These are phyloP conservation scores for Uncinocarpus reesii DNA, from an alignment of 2,329 filamentous ascomycete genomes.

Conservation along the genomic window DNA sequence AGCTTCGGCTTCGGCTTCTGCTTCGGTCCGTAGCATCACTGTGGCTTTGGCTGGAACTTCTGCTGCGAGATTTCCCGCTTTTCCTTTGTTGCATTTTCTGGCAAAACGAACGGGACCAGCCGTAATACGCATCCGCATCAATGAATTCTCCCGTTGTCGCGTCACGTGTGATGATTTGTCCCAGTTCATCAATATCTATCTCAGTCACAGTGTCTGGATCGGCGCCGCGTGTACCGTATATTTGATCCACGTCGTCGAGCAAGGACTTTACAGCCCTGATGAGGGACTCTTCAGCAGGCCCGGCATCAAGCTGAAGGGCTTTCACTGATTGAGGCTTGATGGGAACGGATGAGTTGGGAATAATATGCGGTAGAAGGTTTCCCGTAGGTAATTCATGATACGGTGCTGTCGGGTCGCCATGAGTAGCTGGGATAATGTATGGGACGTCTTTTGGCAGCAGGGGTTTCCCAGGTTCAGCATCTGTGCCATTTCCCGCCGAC, in stretches of 20 bases:
- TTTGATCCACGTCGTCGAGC: constrained; percentile 56
- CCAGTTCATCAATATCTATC: constrained; percentile 63
- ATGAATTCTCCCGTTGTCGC: constrained; percentile 56
- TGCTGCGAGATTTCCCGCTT: constrained; percentile 22
- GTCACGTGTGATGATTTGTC: constrained; percentile 56
- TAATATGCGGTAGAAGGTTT: constrained; percentile 68
- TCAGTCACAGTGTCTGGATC: constrained; percentile 41
- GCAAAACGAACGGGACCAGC: constrained; percentile 74
- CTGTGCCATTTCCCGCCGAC: constrained; percentile 22
- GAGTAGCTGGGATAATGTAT: constrained; percentile 62
- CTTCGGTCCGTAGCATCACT: constrained; percentile 39
- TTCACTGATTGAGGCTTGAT: constrained; percentile 62
- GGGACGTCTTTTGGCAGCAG: constrained; percentile 40
- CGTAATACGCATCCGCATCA: constrained; percentile 69
- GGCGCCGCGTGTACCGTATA: constrained; percentile 50
- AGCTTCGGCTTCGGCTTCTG: constrained; percentile 34
- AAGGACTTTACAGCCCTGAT: constrained; percentile 59
- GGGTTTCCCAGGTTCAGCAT: constrained; percentile 38
- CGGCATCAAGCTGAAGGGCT: constrained; percentile 59
- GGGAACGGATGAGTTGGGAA: constrained; percentile 62
- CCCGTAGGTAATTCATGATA: constrained; percentile 77
- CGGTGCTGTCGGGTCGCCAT: constrained; percentile 61
- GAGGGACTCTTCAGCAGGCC: constrained; percentile 57
- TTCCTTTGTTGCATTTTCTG: constrained; percentile 59
- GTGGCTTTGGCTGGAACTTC: constrained; percentile 37